These are phyloP conservation scores for Durio zibethinus DNA, from an alignment of 345 rosid genomes.

Conservation along the genomic window DNA sequence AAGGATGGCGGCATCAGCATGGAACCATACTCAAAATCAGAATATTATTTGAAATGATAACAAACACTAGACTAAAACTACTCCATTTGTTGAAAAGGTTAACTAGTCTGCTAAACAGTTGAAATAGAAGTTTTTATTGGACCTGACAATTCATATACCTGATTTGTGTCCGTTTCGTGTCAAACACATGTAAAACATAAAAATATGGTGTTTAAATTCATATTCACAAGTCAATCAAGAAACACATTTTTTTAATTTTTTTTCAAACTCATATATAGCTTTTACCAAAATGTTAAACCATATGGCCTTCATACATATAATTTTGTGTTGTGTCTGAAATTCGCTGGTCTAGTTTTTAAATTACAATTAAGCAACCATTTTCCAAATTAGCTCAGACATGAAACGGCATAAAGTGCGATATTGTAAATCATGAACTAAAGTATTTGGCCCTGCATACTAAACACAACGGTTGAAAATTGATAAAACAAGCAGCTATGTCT, in stretches of 20 bases:
- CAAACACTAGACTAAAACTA: not conserved
- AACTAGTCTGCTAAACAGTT: not conserved
- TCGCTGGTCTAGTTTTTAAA: not conserved
- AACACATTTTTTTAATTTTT: no score
- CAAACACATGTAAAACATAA: no score
- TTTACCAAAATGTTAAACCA: no score
- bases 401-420: not conserved
- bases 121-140: not conserved
- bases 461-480: not conserved
- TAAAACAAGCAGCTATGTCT: not conserved
- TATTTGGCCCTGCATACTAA: not conserved
- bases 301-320: no score
- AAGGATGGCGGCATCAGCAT: no score
- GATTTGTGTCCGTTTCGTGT: no score
- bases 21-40: no score
- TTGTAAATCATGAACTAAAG: not conserved
- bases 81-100: not conserved
- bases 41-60: not conserved
- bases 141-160: no score
- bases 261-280: no score
- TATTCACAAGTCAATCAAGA: no score
- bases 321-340: no score
- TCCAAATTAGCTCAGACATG: not conserved
- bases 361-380: not conserved
- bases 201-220: no score